Conservation (phyloP, 257 asterid genomes). For the Solanum raphanifolium region DNA sequence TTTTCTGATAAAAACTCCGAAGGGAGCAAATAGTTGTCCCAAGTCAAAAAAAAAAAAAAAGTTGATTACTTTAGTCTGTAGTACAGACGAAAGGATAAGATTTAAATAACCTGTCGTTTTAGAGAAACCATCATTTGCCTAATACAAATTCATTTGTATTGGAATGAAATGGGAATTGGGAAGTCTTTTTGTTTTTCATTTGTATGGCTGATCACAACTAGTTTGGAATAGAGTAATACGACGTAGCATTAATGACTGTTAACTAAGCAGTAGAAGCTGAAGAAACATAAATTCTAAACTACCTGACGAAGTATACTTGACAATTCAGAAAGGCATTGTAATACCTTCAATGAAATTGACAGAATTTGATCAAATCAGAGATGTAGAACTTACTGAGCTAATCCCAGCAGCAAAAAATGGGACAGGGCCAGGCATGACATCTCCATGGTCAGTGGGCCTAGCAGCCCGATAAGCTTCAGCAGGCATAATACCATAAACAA, state of each 20-base stretch:
- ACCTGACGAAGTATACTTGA: background rate
- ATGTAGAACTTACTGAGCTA: slow-evolving; percentile 54
- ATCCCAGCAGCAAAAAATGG: slow-evolving; percentile 95
- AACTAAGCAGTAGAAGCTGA: background rate
- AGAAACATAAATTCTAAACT: background rate
- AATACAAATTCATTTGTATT: background rate
- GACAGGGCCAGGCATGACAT: slow-evolving; percentile 58
- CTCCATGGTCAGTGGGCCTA: slow-evolving; percentile 50
- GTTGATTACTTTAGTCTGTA: too few species aligned
- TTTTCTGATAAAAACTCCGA: background rate
- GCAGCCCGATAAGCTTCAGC: slow-evolving; percentile 97
- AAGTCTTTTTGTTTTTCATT: too few species aligned
- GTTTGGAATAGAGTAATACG: background rate
- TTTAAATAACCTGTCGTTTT: background rate
- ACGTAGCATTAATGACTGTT: background rate
- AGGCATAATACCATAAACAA: slow-evolving; percentile 98
- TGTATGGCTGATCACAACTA: background rate
- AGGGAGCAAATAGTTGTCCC: background rate
- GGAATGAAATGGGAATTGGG: too few species aligned
- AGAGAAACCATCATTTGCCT: background rate
- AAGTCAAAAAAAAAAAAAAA: background rate
- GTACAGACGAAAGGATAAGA: background rate
- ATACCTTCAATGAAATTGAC: background rate
- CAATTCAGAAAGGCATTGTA: background rate
- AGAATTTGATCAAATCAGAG: background rate